These are phyloP conservation scores for Fusarium odoratissimum DNA, from an alignment of 2,329 filamentous ascomycete genomes.

Conservation along the genomic window DNA sequence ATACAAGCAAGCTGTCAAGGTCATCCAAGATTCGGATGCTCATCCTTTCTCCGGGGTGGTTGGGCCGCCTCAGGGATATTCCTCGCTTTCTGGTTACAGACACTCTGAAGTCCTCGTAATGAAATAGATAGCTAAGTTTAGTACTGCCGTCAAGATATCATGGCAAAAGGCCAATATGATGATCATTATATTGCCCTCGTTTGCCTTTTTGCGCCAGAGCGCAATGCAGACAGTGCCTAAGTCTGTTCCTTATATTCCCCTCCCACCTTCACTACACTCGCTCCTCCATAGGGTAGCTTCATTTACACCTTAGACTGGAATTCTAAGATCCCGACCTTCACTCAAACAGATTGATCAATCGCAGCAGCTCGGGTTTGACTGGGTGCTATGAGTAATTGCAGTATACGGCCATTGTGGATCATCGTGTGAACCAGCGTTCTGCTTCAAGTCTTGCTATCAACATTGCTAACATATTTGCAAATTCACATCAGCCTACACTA, in stretches of 20 bases:
- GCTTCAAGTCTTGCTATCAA: background rate
- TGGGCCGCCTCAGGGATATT: background rate
- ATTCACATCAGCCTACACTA: background rate
- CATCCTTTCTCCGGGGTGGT: background rate
- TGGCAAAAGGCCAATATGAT: no score
- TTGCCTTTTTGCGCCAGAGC: no score
- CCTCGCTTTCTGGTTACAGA: background rate
- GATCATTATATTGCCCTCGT: no score
- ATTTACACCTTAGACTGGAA: accelerated
- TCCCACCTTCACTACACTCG: accelerated
- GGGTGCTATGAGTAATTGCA: no score
- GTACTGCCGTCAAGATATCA: no score
- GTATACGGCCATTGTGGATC: accelerated
- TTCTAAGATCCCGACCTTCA: accelerated
- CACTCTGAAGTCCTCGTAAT: background rate
- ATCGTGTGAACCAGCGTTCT: background rate
- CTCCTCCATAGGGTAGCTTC: background rate
- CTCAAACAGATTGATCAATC: accelerated
- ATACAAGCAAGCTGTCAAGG: background rate
- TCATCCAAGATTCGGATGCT: background rate
- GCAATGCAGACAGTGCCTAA: background rate
- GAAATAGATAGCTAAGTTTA: no score
- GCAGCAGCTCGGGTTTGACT: accelerated
- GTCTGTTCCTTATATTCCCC: accelerated
- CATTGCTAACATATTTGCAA: accelerated